These are phyloP conservation scores for Castanopsis chinensis DNA, from an alignment of 306 rosid species.

Conservation along the genomic window DNA sequence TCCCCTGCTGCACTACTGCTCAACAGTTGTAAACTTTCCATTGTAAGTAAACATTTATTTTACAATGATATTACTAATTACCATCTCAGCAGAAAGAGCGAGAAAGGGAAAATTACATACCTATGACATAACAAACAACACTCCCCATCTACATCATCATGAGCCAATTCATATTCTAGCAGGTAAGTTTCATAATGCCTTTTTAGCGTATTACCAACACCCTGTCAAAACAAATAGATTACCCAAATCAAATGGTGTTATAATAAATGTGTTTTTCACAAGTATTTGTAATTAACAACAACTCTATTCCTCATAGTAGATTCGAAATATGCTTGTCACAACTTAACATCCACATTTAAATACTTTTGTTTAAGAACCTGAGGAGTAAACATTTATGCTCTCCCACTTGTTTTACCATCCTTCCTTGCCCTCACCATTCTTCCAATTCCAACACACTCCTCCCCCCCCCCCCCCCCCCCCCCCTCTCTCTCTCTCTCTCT, in stretches of 20 bases:
- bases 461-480: too few species aligned
- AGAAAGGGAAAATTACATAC: conserved; percentile 38
- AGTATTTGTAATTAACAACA: not conserved
- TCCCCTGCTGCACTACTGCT: conserved; percentile 99
- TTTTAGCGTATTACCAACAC: conserved; percentile 99
- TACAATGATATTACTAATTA: not conserved
- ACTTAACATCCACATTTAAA: not conserved
- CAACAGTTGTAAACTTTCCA: conserved; percentile 13
- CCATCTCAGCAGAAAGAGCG: conserved; percentile 1
- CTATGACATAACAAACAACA: conserved; percentile 99
- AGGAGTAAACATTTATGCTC: not conserved
- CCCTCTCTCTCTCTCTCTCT: too few species aligned
- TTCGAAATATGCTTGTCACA: not conserved
- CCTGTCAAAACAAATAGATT: conserved; percentile 49
- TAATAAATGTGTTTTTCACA: not conserved
- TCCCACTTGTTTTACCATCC: not conserved
- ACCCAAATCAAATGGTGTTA: not conserved
- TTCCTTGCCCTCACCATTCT: not conserved
- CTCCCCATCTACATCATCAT: conserved; percentile 98
- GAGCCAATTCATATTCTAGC: conserved; percentile 93
- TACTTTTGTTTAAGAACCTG: not conserved
- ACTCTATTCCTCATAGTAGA: not conserved
- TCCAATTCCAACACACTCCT: not conserved
- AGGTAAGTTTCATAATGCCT: conserved; percentile 98
- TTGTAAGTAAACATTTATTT: conserved; percentile 19